These are phyloP conservation scores for Phaffomyces antillensis DNA, from an alignment of 805 yeast genomes.

Conservation along the genomic window DNA sequence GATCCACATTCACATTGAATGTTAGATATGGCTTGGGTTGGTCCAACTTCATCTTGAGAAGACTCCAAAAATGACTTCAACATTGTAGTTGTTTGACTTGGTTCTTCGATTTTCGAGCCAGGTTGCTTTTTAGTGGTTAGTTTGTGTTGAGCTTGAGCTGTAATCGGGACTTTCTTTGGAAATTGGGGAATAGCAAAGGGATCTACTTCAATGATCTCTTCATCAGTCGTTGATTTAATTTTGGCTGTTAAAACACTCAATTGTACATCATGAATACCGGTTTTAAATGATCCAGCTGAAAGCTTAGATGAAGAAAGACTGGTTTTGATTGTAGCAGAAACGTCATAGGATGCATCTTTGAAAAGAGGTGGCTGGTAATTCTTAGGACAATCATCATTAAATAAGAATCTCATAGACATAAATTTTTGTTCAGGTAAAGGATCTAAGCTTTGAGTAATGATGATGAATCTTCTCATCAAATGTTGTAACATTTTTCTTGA, in stretches of 20 bases:
- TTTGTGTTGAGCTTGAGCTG: not conserved
- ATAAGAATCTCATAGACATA: conserved; percentile 41
- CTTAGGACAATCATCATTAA: conserved; percentile 39
- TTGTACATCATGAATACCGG: conserved; percentile 26
- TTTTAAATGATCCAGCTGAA: conserved; percentile 26
- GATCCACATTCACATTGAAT: conserved; percentile 26
- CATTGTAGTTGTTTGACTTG: conserved; percentile 28
- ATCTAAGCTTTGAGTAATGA: conserved; percentile 46
- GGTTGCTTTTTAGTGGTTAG: not conserved
- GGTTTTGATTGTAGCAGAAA: conserved; percentile 28
- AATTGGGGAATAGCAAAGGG: conserved; percentile 14
- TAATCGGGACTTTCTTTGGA: not conserved
- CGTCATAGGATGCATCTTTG: conserved; percentile 34
- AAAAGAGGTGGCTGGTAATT: conserved; percentile 44
- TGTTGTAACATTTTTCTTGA: conserved; percentile 41
- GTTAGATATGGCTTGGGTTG: conserved; percentile 24
- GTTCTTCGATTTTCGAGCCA: conserved; percentile 4
- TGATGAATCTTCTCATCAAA: conserved; percentile 43
- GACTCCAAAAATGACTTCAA: conserved; percentile 24
- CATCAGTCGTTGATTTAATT: conserved; percentile 6
- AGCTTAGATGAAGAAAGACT: conserved; percentile 5
- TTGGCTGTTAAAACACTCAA: conserved; percentile 24
- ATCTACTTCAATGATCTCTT: conserved; percentile 13
- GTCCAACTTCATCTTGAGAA: conserved; percentile 17
- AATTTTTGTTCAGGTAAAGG: conserved; percentile 41